Base-by-base conservation (phyloP, 2,329 filamentous ascomycete genomes). In the Colletotrichum musicola region DNA sequence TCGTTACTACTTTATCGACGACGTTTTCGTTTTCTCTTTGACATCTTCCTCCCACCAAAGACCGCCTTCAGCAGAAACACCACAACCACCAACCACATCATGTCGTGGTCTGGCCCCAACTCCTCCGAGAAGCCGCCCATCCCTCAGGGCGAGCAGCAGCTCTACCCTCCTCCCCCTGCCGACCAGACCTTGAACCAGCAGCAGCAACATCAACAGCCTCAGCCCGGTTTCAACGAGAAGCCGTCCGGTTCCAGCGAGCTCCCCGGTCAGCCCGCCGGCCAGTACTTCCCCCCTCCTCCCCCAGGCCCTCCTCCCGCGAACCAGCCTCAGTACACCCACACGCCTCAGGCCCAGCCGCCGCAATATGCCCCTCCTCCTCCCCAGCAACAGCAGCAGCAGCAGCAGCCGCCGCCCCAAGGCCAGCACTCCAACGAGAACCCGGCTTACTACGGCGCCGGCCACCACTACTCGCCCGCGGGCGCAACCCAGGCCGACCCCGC, bases 221-320 rank as follows among this genome's bases (percentile, higher is more conserved):
- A 69, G 18, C 40, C 66, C 54, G 30, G 46, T 18, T 53, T 38
- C 16, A 42, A 44, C 42, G 47, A 59, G 54, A 55, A 70, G 49
- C 62, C 63, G 13, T 51, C 46, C 53, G 59, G 25, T 40, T 54
- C 22, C 61, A 64, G 40, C 38, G 62, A 67, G 58, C 64, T 67
- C 14, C 59, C 65, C 35, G 64, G 44, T 35, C 51, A 54, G 51
- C 61, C 53, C 13, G 47, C 30, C 9, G 55, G 50, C 49, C 65
- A 65, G 18, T 51, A 72, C 54, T 70, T 72, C 46, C 70, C 71
- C 12, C 72, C 72, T 5, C 71, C 65, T 55, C 60, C 69, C 16
- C 54, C 71, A 5, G 65, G 62, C 35, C 69, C 62, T 20, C 59
- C 69, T 42, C 67, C 69, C 18, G 27, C 62, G 30, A 53, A 60